Evolutionary conservation across 805 yeast genomes (phyloP).

Genomic region (Candida vartiovaarae): DNA sequence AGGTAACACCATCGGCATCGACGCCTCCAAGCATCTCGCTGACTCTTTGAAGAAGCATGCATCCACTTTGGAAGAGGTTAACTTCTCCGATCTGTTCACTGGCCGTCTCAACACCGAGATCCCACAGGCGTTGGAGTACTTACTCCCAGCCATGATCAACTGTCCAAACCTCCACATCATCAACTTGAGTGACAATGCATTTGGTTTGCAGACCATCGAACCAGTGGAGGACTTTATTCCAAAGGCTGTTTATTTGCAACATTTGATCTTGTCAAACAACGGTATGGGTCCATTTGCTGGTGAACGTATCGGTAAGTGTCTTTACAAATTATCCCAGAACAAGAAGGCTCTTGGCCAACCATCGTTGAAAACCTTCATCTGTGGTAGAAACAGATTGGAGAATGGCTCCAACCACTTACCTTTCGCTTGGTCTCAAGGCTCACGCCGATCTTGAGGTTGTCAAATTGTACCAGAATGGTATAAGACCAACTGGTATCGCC

Average conservation of each 20-base stretch:
- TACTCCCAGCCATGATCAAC: conserved; percentile 66
- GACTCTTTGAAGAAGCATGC: conserved; percentile 36
- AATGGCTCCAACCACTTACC: conserved; percentile 87
- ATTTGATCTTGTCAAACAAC: conserved; percentile 83
- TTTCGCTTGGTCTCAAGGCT: conserved; percentile 78
- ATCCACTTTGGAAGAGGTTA: conserved; percentile 53
- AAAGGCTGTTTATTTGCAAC: conserved; percentile 72
- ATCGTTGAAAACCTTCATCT: conserved; percentile 75
- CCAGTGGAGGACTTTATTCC: conserved; percentile 76
- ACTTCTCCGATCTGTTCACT: conserved; percentile 90
- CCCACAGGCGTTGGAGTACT: conserved; percentile 67
- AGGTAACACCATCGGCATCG: conserved; percentile 93
- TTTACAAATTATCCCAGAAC: conserved; percentile 60
- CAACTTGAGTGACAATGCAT: conserved; percentile 90
- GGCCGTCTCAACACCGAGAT: conserved; percentile 94
- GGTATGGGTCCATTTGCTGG: conserved; percentile 99
- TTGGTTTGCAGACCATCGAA: conserved; percentile 92
- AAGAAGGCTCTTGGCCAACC: conserved; percentile 43
- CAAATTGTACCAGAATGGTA: conserved; percentile 91
- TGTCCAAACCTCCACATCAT: conserved; percentile 65
- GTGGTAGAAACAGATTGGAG: conserved; percentile 96
- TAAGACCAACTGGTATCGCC: conserved; percentile 87
- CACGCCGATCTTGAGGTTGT: conserved; percentile 69
- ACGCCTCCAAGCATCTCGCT: conserved; percentile 71
- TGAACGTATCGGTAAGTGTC: conserved; percentile 82